Conservation (phyloP, 2,329 filamentous ascomycete species). For the Clarireedia sp. region DNA sequence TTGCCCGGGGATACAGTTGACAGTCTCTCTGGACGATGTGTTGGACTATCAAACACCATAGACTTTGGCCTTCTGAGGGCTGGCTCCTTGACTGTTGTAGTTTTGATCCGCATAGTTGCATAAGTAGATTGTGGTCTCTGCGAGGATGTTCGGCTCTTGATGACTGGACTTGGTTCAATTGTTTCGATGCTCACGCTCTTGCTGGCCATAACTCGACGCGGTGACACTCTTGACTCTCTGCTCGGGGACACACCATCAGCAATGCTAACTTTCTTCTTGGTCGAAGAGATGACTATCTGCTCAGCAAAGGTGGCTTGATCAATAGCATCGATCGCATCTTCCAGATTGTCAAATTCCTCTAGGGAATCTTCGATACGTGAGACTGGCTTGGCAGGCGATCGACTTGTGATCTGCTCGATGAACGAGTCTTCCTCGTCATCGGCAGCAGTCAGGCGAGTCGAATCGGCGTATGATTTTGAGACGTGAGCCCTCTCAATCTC, state of each 20-base stretch:
- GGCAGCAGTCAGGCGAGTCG: background rate
- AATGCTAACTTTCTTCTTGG: background rate
- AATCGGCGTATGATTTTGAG: slow-evolving; percentile 2
- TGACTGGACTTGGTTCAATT: background rate
- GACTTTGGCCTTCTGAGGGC: slow-evolving; percentile 23
- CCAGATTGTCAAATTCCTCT: slow-evolving; percentile 52
- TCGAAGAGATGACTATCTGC: slow-evolving; percentile 13
- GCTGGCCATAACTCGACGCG: background rate
- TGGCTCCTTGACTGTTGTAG: slow-evolving; percentile 23
- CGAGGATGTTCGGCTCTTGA: slow-evolving; percentile 15
- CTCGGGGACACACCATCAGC: background rate
- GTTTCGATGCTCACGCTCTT: background rate
- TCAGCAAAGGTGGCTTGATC: slow-evolving; percentile 23
- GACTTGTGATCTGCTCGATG: slow-evolving; percentile 31
- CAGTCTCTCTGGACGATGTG: slow-evolving; percentile 23
- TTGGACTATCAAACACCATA: slow-evolving; percentile 17
- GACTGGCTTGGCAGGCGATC: slow-evolving; percentile 32
- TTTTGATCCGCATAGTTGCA: slow-evolving; percentile 37
- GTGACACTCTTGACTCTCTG: background rate
- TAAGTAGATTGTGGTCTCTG: slow-evolving; percentile 30
- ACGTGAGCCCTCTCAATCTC: slow-evolving; percentile 22
- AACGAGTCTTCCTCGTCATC: slow-evolving; percentile 29
- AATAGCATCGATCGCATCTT: slow-evolving; percentile 48
- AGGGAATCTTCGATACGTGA: slow-evolving; percentile 55
- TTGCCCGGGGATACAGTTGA: slow-evolving; percentile 20